A percentile compares a stretch with the other conserved stretches of the same genome.
Conservation (phyloP, 352 stramenopile species). For the Globisporangium camurandrum region DNA sequence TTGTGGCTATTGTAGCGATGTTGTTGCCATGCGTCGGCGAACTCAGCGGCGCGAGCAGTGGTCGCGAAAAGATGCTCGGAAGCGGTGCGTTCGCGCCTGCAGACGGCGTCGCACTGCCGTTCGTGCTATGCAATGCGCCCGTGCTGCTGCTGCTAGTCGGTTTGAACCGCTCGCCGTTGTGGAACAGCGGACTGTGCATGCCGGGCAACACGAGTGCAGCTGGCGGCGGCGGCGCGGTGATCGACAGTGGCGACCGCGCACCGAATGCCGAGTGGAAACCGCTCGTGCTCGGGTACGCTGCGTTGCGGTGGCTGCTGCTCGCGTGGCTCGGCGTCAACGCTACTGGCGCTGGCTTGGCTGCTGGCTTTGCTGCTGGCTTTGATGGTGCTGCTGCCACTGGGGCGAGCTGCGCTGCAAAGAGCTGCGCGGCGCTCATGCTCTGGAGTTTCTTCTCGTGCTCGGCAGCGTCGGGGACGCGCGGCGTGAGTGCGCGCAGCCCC, state of each 20-base stretch:
- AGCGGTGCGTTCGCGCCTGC: slow-evolving; percentile 28
- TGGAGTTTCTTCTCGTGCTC: slow-evolving; percentile 14
- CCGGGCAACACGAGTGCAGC: slow-evolving; percentile 12
- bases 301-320: slow-evolving; percentile 6
- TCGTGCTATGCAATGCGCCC: no score
- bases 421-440: slow-evolving; percentile 6
- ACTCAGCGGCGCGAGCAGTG: slow-evolving; percentile 27
- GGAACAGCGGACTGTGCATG: slow-evolving; percentile 25
- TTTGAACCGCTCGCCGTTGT: slow-evolving; percentile 27
- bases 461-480: slow-evolving; percentile 3
- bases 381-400: background rate
- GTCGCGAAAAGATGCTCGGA: slow-evolving; percentile 40
- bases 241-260: slow-evolving; percentile 28
- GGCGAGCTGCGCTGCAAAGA: slow-evolving; percentile 2
- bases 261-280: slow-evolving; percentile 9
- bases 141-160: background rate
- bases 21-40: no score
- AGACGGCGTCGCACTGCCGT: slow-evolving; percentile 13
- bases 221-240: slow-evolving; percentile 27
- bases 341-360: background rate
- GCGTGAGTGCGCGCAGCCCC: slow-evolving; percentile 32
- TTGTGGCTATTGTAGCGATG: background rate
- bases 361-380: slow-evolving; percentile 2
- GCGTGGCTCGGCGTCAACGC: background rate
- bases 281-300: slow-evolving; percentile 9